Conservation (phyloP, 768 basidiomycete species). For the Saitozyma podzolica region DNA sequence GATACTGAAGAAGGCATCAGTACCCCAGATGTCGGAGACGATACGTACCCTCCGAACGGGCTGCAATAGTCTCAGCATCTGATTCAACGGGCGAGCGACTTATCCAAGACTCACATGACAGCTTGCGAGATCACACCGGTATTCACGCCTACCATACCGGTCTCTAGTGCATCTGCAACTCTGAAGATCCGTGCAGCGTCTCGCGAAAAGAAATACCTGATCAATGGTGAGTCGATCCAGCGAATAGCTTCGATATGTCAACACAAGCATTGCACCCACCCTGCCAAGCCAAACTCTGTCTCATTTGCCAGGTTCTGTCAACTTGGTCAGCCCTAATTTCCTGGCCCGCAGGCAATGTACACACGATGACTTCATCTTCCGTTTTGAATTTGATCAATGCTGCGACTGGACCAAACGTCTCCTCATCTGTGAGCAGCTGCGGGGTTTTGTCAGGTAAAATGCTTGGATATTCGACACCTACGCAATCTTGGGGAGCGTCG, state of each 20-base stretch:
- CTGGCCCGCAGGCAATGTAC: neutral
- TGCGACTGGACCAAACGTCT: conserved; percentile 79
- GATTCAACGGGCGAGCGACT: neutral
- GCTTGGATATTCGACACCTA: conserved; percentile 10
- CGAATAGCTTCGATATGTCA: conserved; percentile 63
- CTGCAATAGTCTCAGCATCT: too few species aligned
- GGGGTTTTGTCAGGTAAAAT: conserved; percentile 9
- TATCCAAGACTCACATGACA: conserved; percentile 35
- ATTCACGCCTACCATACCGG: conserved; percentile 68
- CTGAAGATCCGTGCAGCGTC: conserved; percentile 90
- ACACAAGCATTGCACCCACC: conserved; percentile 38
- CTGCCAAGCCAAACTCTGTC: conserved; percentile 75
- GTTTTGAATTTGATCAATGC: conserved; percentile 80
- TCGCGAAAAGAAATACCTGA: conserved; percentile 89
- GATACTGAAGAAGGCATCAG: conserved; percentile 38
- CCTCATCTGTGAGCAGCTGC: conserved; percentile 66
- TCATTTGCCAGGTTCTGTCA: conserved; percentile 50
- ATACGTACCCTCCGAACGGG: too few species aligned
- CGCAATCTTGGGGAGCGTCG: conserved; percentile 71
- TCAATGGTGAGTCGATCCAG: conserved; percentile 77
- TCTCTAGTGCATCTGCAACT: conserved; percentile 89
- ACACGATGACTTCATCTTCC: conserved; percentile 80
- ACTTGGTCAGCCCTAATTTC: neutral
- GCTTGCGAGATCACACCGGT: conserved; percentile 48
- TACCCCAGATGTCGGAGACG: too few species aligned